Evolutionary conservation across 2,329 filamentous ascomycete genomes (phyloP).

Genomic region (Scytalidium sp.): DNA sequence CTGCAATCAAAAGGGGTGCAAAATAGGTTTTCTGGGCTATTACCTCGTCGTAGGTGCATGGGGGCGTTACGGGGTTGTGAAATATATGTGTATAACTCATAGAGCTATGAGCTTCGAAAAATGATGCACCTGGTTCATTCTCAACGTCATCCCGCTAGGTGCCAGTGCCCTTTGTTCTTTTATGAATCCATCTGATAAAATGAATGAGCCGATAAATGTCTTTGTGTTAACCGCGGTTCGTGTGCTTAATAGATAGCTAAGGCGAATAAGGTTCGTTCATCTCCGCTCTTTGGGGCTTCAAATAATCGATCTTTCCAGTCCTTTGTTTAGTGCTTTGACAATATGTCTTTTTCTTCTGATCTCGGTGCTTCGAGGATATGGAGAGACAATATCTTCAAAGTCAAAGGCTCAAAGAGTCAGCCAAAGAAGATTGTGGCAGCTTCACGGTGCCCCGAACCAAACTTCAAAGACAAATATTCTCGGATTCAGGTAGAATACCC

Average conservation of each 20-base stretch:
- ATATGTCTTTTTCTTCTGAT: background rate
- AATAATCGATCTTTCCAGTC: background rate
- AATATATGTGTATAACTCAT: slow-evolving; percentile 1
- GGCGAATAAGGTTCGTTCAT: too few species aligned
- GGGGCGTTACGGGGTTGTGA: slow-evolving; percentile 4
- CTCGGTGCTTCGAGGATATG: background rate
- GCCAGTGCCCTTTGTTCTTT: background rate
- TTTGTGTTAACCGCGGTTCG: background rate
- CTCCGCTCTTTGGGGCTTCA: background rate
- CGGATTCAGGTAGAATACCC: background rate
- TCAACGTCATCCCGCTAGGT: background rate
- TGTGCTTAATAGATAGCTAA: too few species aligned
- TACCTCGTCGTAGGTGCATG: background rate
- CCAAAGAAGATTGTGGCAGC: background rate
- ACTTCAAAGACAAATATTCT: background rate
- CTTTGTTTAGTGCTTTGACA: background rate
- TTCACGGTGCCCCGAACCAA: background rate
- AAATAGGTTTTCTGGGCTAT: background rate
- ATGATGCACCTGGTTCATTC: background rate
- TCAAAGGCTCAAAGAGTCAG: background rate
- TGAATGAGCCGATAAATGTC: background rate
- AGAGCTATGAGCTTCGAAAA: background rate
- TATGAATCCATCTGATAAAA: background rate
- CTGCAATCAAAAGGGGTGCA: background rate
- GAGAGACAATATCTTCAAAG: background rate